These are phyloP conservation scores for Podospora fimiseda DNA, from an alignment of 495 filamentous ascomycete species.

Conservation along the genomic window DNA sequence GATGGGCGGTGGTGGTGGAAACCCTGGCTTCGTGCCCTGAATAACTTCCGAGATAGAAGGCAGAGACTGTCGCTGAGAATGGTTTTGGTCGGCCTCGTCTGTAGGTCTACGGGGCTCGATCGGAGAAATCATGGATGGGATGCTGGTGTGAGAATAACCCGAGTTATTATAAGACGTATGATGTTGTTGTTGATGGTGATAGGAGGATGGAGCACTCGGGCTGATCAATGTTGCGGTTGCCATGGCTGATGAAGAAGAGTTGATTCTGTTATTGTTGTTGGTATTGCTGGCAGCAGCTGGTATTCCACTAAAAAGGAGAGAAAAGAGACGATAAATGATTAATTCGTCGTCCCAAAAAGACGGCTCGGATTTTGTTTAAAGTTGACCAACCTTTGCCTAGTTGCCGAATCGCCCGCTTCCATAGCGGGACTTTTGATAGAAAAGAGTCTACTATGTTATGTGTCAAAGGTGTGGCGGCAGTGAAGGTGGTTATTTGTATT, in stretches of 20 bases:
- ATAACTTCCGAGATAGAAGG: slow-evolving; percentile 47
- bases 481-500: no score
- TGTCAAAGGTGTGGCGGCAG: no score
- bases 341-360: no score
- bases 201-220: slow-evolving; percentile 37
- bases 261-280: slow-evolving; percentile 32
- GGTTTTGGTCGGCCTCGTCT: slow-evolving; percentile 32
- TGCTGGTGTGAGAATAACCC: slow-evolving; percentile 32
- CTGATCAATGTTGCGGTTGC: slow-evolving; percentile 43
- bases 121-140: slow-evolving; percentile 41
- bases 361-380: slow-evolving; percentile 10
- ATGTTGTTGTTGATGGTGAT: slow-evolving; percentile 32
- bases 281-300: slow-evolving; percentile 28
- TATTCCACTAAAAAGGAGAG: slow-evolving; percentile 22
- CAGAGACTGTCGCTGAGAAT: slow-evolving; percentile 40
- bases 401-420: slow-evolving; percentile 45
- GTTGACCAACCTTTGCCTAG: slow-evolving; percentile 44
- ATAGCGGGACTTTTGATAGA: slow-evolving; percentile 42
- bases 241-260: slow-evolving; percentile 28
- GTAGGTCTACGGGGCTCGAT: slow-evolving; percentile 38
- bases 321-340: no score
- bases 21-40: slow-evolving; percentile 31
- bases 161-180: slow-evolving; percentile 25
- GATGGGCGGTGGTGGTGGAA: slow-evolving; percentile 26
- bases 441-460: no score